Base-by-base conservation (phyloP, 108 stramenopile species). In the Conticribra guillardii region DNA sequence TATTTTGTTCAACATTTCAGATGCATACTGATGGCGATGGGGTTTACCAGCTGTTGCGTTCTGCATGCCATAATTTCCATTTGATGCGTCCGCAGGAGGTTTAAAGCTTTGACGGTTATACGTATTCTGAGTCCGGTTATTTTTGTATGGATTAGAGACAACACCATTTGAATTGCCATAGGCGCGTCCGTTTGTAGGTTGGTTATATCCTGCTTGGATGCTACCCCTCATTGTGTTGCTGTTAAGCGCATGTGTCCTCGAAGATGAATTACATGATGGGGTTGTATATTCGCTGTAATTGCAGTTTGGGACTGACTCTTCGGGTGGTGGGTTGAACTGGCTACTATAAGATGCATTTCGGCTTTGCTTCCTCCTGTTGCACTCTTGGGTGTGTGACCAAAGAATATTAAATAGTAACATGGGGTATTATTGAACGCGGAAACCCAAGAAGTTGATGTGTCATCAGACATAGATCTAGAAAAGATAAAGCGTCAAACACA, bases 111-210 rank as follows among this genome's bases (percentile, higher is more conserved):
- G 37, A 41, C 11, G 5, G 5, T 5, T 5, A 41, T 41, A 9
- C 37, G 8, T 11, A 11, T 41, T 41, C 11, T 11, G 5, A 41
- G 8, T 41, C 11, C 37, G 17, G n/a, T 55, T 67, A 54, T 33
- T 30, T 37, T 79, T 79, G 70, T 79, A 79, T n/a, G 77, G 77
- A 50, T 79, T 79, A n/a, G 65, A 66, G n/a, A 79, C 53, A 26
- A 37, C 28, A n/a, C 19, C 49, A 28, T 28, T 47, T 3, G 18
- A 51, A 15, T 34, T 41, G 37, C 11, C n/a, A n/a, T n/a, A n/a
- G n/a, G n/a, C n/a, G n/a, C n/a, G n/a, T n/a, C n/a, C n/a, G n/a
- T n/a, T n/a, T n/a, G n/a, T n/a, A n/a, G n/a, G n/a, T n/a, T n/a
- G n/a, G n/a, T n/a, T n/a, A n/a, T n/a, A n/a, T n/a, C n/a, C n/a